These are phyloP conservation scores for Arachis hypogaea DNA, from an alignment of 306 rosid species.

Conservation along the genomic window DNA sequence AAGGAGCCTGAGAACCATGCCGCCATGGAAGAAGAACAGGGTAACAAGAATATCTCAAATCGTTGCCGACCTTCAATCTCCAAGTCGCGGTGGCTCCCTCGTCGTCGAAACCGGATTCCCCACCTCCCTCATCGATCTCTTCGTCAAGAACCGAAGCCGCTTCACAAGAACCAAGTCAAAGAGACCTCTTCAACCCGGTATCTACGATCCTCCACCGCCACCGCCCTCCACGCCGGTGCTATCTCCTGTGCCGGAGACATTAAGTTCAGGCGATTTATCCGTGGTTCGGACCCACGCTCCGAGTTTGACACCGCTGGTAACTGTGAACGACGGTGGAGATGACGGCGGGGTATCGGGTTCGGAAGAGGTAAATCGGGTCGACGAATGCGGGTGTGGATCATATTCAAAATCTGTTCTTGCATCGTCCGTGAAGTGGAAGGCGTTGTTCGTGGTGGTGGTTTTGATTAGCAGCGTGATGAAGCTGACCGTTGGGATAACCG, in stretches of 20 bases:
- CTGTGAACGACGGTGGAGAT: background rate
- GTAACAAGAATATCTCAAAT: constrained; percentile 64
- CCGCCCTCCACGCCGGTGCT: background rate
- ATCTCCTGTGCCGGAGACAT: background rate
- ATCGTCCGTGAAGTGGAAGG: constrained; percentile 45
- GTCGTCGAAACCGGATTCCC: constrained; percentile 93
- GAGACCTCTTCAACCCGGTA: background rate
- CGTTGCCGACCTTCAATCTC: constrained; percentile 82
- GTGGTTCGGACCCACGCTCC: background rate
- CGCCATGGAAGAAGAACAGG: constrained; percentile 67
- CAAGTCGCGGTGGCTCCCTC: constrained; percentile 63
- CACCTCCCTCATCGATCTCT: constrained; percentile 86
- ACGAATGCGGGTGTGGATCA: background rate
- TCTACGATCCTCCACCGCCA: constrained; percentile 14
- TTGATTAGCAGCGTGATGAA: constrained; percentile 49
- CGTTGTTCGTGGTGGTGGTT: constrained; percentile 42
- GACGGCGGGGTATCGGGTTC: background rate
- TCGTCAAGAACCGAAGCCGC: constrained; percentile 77
- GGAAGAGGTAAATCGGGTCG: constrained; percentile 3
- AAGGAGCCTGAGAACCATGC: constrained; percentile 48
- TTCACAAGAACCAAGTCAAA: constrained; percentile 39
- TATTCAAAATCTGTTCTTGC: constrained; percentile 24
- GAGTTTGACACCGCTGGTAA: background rate
- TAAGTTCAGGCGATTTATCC: background rate
- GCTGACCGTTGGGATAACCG: constrained; percentile 62